A percentile compares a stretch with the other conserved stretches of the same genome.
Evolutionary conservation across 2,329 filamentous ascomycete species (phyloP).

Genomic region (Fusarium fracticaudum): DNA sequence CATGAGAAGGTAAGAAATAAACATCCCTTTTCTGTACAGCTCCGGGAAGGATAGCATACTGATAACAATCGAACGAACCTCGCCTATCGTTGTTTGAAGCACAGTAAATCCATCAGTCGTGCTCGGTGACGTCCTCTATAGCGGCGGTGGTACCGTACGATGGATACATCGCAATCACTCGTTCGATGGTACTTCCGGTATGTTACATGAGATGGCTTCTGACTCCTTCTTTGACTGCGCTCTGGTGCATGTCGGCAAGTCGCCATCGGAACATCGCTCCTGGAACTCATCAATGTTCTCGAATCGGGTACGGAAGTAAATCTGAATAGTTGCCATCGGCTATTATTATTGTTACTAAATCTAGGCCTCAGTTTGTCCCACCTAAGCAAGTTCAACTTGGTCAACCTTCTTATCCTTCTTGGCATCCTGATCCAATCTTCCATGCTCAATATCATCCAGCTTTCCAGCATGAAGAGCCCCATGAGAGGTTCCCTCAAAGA

Average conservation of each 20-base stretch:
- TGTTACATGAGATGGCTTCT: not conserved
- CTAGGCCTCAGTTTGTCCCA: no score
- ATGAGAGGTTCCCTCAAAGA: slow-evolving; percentile 41
- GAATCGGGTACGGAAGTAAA: not conserved
- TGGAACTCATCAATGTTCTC: not conserved
- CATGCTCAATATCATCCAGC: slow-evolving; percentile 20
- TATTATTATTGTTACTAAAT: not conserved
- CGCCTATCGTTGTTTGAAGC: not conserved
- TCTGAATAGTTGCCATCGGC: not conserved
- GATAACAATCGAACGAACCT: not conserved
- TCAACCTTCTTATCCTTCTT: slow-evolving; percentile 28
- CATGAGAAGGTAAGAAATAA: no score
- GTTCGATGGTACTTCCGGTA: not conserved
- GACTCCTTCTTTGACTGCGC: no score
- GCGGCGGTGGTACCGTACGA: no score
- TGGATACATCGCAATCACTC: not conserved
- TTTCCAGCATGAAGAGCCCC: not conserved
- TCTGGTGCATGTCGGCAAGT: not conserved
- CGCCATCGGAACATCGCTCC: not conserved
- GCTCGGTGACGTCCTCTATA: not conserved
- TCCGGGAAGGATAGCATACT: no score
- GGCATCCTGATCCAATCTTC: not conserved
- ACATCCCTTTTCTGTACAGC: no score
- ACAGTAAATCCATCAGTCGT: not conserved
- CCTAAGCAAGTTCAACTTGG: slow-evolving; percentile 29